A percentile compares a stretch with the other conserved stretches of the same genome.
Conservation (phyloP, 495 filamentous ascomycete species). For the Penicillium dipodomyicola region DNA sequence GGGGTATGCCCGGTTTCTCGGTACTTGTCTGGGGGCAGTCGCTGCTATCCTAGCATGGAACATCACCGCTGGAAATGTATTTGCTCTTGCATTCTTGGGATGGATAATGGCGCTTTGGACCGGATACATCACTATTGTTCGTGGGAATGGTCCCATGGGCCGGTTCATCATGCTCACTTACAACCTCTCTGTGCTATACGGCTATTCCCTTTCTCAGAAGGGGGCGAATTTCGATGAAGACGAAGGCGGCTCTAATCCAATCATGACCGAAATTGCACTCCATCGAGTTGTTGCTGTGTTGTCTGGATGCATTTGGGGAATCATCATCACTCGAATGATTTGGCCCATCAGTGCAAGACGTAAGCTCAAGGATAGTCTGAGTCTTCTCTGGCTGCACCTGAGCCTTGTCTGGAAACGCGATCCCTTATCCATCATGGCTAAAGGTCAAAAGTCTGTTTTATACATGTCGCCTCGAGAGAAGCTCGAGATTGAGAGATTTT, state of each 20-base stretch:
- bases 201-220: slow-evolving; percentile 78
- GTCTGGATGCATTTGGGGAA: slow-evolving; percentile 84
- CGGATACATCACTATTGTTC: slow-evolving; percentile 83
- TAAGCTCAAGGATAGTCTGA: slow-evolving; percentile 83
- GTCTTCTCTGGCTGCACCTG: slow-evolving; percentile 87
- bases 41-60: slow-evolving; percentile 77
- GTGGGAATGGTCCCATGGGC: slow-evolving; percentile 83
- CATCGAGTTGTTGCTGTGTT: slow-evolving; percentile 89
- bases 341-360: slow-evolving; percentile 89
- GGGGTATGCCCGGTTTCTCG: slow-evolving; percentile 79
- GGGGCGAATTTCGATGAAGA: slow-evolving; percentile 68
- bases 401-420: slow-evolving; percentile 96
- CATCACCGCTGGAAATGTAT: slow-evolving; percentile 66
- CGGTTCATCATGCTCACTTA: slow-evolving; percentile 92
- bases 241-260: slow-evolving; percentile 80
- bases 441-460: slow-evolving; percentile 45
- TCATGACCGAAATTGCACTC: slow-evolving; percentile 84
- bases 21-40: slow-evolving; percentile 77
- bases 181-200: slow-evolving; percentile 94
- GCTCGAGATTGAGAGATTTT: slow-evolving; percentile 60
- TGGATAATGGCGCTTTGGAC: slow-evolving; percentile 77
- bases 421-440: slow-evolving; percentile 72
- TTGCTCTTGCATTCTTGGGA: slow-evolving; percentile 71
- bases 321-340: slow-evolving; percentile 83
- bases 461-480: slow-evolving; percentile 87